Conservation (phyloP, 225 moss, liverwort and hornwort species). For the Pseudisothecium myosuroides region DNA sequence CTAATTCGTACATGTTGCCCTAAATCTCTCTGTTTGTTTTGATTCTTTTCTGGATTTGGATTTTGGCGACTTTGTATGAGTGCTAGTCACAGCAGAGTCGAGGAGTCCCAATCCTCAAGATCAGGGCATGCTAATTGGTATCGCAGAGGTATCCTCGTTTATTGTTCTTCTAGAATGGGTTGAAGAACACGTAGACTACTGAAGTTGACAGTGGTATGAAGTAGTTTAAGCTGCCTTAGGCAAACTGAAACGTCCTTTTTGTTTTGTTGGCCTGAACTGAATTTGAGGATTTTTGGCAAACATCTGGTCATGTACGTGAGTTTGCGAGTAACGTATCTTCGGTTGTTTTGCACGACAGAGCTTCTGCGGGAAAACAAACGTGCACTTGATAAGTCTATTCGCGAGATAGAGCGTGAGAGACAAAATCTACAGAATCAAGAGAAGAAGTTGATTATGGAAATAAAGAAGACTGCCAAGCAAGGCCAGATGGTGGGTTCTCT, state of each 20-base stretch:
- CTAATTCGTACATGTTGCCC: background rate
- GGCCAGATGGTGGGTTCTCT: constrained; percentile 78
- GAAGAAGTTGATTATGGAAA: constrained; percentile 90
- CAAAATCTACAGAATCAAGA: constrained; percentile 88
- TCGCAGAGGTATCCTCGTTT: background rate
- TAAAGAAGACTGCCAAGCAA: constrained; percentile 99
- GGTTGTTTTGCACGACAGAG: constrained; percentile 16
- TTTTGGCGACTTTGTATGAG: background rate
- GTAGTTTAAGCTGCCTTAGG: background rate
- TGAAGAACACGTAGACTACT: background rate
- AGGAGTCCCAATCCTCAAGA: background rate
- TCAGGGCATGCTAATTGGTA: background rate
- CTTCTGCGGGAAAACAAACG: constrained; percentile 95
- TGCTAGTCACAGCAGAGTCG: background rate
- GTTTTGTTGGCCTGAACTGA: too few relatives aligned
- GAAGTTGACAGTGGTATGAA: background rate
- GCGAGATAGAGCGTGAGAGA: constrained; percentile 88
- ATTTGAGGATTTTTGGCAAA: background rate
- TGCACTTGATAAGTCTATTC: constrained; percentile 82
- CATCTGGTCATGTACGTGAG: background rate
- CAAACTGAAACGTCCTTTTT: background rate
- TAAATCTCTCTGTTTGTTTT: background rate
- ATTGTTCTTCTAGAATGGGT: background rate
- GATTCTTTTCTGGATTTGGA: background rate
- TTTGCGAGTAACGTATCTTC: background rate